Evolutionary conservation across 2,329 filamentous ascomycete genomes (phyloP).

Genomic region (Alternaria dauci): DNA sequence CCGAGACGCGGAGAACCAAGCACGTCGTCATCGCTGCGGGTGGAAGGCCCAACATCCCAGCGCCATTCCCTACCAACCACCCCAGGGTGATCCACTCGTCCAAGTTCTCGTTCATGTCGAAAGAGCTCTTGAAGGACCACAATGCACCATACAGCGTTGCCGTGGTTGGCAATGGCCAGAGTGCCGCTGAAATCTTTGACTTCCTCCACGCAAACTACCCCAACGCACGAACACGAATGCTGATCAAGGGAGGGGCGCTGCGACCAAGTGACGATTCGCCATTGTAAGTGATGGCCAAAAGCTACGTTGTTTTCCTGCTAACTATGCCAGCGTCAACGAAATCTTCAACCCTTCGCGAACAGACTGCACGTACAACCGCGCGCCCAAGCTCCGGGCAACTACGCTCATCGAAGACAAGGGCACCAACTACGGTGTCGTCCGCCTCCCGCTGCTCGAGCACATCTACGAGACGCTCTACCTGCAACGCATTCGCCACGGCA

Average conservation of each 20-base stretch:
- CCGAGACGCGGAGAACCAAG: conserved; percentile 64
- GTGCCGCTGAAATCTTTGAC: conserved; percentile 93
- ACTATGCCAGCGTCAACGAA: conserved; percentile 78
- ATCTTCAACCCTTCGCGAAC: conserved; percentile 92
- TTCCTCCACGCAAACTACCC: conserved; percentile 85
- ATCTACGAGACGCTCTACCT: conserved; percentile 89
- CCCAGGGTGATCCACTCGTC: conserved; percentile 87
- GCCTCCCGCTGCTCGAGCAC: conserved; percentile 86
- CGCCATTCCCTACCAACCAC: conserved; percentile 72
- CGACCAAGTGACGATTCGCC: conserved; percentile 94
- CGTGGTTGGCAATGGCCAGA: conserved; percentile 89
- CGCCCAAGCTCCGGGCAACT: conserved; percentile 67
- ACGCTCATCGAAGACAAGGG: conserved; percentile 74
- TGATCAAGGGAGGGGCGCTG: conserved; percentile 85
- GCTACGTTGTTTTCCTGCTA: conserved; percentile 26
- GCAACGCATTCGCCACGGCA: conserved; percentile 73
- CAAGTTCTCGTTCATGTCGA: conserved; percentile 75
- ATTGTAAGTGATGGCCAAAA: conserved; percentile 70
- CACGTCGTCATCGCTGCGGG: conserved; percentile 77
- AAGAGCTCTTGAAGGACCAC: conserved; percentile 65
- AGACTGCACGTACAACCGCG: conserved; percentile 75
- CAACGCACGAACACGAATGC: conserved; percentile 76
- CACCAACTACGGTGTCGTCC: conserved; percentile 95
- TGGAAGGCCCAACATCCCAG: conserved; percentile 74
- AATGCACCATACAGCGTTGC: conserved; percentile 74